phyloP scores from a whole-genome alignment of 768 basidiomycete genomes.

The Boletus coccyginus region DNA sequence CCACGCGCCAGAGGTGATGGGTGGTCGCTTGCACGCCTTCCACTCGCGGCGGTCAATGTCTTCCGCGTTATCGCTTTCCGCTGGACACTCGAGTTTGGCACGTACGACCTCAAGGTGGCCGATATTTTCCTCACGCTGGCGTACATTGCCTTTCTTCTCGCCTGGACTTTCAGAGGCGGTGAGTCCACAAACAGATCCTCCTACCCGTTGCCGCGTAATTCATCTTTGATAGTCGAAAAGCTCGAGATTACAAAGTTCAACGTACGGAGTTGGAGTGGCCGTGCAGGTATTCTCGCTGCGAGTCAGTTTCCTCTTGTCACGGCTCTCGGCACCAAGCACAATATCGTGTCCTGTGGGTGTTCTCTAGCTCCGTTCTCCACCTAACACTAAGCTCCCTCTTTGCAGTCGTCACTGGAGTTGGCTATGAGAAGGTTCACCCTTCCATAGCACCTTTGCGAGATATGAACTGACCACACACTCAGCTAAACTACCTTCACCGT shows the following conservation, averaged over 20 bases:
- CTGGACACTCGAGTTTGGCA: slow-evolving; percentile 44
- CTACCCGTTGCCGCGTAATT: background rate
- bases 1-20: slow-evolving; percentile 17
- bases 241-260: slow-evolving; percentile 6
- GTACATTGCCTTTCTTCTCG: slow-evolving; percentile 46
- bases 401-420: slow-evolving; percentile 28
- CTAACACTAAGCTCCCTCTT: background rate
- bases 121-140: slow-evolving; percentile 46
- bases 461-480: background rate
- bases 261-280: slow-evolving; percentile 26
- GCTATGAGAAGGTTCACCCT: slow-evolving; percentile 25
- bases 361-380: no score
- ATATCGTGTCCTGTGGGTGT: slow-evolving; percentile 38
- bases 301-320: slow-evolving; percentile 43
- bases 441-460: background rate
- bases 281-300: slow-evolving; percentile 31
- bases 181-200: slow-evolving; percentile 16
- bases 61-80: slow-evolving; percentile 53
- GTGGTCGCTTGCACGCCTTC: slow-evolving; percentile 39
- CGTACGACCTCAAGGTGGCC: slow-evolving; percentile 36
- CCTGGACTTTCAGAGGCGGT: slow-evolving; percentile 47
- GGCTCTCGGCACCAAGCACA: slow-evolving; percentile 49
- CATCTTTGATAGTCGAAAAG: background rate
- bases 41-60: slow-evolving; percentile 37
- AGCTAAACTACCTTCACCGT: slow-evolving; percentile 47